These are phyloP conservation scores for Volvox africanus DNA, from an alignment of 139 green algal species.

Conservation along the genomic window DNA sequence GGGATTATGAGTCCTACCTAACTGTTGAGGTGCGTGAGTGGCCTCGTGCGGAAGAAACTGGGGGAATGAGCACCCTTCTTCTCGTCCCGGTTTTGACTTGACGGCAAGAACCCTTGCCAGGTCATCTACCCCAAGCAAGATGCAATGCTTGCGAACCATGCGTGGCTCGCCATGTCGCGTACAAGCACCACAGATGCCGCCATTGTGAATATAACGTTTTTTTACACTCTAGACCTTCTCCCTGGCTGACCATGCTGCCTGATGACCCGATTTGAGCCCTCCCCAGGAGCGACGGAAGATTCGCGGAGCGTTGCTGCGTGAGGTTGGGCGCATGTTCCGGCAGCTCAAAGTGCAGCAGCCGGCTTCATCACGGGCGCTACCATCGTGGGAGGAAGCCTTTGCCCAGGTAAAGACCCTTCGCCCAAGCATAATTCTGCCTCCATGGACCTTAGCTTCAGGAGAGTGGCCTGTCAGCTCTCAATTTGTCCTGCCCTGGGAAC, in stretches of 20 bases:
- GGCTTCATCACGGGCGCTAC: neutral
- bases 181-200: too few relatives aligned
- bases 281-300: constrained; percentile 71
- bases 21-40: constrained; percentile 51
- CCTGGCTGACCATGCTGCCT: neutral
- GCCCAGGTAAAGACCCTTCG: constrained; percentile 57
- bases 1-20: constrained; percentile 80
- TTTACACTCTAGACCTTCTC: too few relatives aligned
- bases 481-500: too few relatives aligned
- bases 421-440: neutral
- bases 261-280: neutral
- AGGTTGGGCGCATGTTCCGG: constrained; percentile 65
- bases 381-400: constrained; percentile 71
- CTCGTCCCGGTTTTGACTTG: too few relatives aligned
- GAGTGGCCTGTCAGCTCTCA: too few relatives aligned
- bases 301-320: constrained; percentile 63
- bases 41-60: neutral
- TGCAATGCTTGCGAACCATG: too few relatives aligned
- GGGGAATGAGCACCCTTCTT: too few relatives aligned
- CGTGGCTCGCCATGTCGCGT: too few relatives aligned
- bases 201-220: too few relatives aligned
- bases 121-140: too few relatives aligned
- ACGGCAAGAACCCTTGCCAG: too few relatives aligned
- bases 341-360: constrained; percentile 21
- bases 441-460: neutral